phyloP scores from a whole-genome alignment of 257 asterid genomes.

The Cruciata laevipes region DNA sequence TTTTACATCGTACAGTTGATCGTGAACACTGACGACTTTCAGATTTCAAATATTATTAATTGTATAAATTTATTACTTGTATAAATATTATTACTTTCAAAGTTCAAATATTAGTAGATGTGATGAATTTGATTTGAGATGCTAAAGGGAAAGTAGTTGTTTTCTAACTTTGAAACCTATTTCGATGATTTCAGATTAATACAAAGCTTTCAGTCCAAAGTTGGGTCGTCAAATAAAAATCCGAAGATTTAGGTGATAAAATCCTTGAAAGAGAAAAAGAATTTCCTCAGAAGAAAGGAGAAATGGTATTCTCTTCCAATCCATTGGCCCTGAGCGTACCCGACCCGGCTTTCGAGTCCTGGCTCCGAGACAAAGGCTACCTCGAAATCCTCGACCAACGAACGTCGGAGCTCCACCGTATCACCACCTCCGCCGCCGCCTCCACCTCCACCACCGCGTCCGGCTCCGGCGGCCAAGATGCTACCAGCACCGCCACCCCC shows the following conservation, averaged over 20 bases:
- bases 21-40: no score
- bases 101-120: no score
- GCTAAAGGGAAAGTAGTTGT: no score
- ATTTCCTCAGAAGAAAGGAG: background rate
- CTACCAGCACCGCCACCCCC: conserved; percentile 10
- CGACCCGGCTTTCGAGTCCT: conserved; percentile 72
- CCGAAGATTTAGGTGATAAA: background rate
- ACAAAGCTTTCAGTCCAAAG: no score
- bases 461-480: conserved; percentile 14
- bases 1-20: no score
- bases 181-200: background rate
- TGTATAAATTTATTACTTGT: no score
- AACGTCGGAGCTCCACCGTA: conserved; percentile 74
- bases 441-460: conserved; percentile 5
- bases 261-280: background rate
- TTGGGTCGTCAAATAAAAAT: no score
- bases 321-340: conserved; percentile 84
- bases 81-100: no score
- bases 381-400: conserved; percentile 84
- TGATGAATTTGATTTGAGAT: no score
- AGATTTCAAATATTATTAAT: no score
- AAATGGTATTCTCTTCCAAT: conserved; percentile 65
- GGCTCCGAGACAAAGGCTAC: conserved; percentile 90
- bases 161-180: background rate
- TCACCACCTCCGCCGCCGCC: conserved; percentile 31